These are phyloP conservation scores for Acer yangbiense DNA, from an alignment of 345 rosid genomes.

Conservation along the genomic window DNA sequence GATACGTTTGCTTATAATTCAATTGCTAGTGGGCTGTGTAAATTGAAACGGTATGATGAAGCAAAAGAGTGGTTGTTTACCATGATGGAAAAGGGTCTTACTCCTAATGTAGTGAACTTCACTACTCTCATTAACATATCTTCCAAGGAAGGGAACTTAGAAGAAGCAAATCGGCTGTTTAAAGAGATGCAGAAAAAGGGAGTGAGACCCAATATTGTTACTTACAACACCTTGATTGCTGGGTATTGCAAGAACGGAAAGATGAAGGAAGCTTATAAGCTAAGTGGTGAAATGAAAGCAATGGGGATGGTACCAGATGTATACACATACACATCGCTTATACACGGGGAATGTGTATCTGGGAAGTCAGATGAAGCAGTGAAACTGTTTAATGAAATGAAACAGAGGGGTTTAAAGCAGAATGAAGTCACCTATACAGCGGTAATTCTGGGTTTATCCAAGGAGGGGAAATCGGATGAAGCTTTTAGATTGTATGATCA, in stretches of 20 bases:
- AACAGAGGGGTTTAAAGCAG: constrained; percentile 47
- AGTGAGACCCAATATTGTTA: constrained; percentile 47
- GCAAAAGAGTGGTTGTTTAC: constrained; percentile 64
- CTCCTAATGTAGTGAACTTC: constrained; percentile 56
- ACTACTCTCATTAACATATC: constrained; percentile 72
- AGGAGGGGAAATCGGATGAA: constrained; percentile 77
- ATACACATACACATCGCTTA: constrained; percentile 74
- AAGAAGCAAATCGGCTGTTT: constrained; percentile 70
- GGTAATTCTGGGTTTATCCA: constrained; percentile 69
- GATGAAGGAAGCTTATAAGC: constrained; percentile 60
- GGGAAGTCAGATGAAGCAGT: constrained; percentile 69
- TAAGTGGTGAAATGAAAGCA: constrained; percentile 58
- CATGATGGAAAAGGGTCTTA: constrained; percentile 55
- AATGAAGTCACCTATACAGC: constrained; percentile 58
- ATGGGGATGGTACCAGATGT: constrained; percentile 51
- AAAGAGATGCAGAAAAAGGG: constrained; percentile 61
- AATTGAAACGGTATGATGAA: constrained; percentile 57
- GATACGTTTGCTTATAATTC: constrained; percentile 65
- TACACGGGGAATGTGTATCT: constrained; percentile 72
- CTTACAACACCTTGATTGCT: constrained; percentile 71
- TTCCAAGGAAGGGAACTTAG: constrained; percentile 81
- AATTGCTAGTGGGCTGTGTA: constrained; percentile 63
- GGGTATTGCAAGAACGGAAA: constrained; percentile 69
- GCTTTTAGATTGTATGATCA: constrained; percentile 75
- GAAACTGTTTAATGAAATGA: constrained; percentile 60